Evolutionary conservation across 305 asterid genomes (phyloP).

Genomic region (Fraxinus paxiana): DNA sequence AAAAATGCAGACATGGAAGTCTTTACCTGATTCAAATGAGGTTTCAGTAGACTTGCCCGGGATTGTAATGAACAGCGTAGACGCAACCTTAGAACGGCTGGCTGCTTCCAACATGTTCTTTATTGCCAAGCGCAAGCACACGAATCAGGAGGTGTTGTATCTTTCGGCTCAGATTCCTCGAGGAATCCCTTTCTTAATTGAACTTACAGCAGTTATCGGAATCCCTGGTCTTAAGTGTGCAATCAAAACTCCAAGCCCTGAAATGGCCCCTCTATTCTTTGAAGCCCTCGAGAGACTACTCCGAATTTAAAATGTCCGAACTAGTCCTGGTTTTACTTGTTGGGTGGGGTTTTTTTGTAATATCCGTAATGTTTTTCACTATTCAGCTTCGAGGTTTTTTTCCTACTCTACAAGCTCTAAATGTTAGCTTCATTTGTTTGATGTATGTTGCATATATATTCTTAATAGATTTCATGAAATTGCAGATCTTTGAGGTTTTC

Average conservation of each 20-base stretch:
- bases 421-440: not conserved
- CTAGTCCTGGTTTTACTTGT: not conserved
- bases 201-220: conserved; percentile 70
- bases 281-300: conserved; percentile 70
- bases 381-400: not conserved
- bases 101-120: conserved; percentile 81
- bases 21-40: conserved; percentile 92
- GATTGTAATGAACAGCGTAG: conserved; percentile 57
- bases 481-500: not conserved
- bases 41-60: conserved; percentile 53
- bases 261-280: conserved; percentile 85
- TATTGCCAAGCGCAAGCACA: conserved; percentile 87
- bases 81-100: conserved; percentile 65
- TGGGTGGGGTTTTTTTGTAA: not conserved
- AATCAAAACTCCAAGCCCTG: conserved; percentile 75
- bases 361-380: not conserved
- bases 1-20: conserved; percentile 83
- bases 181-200: conserved; percentile 83
- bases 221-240: conserved; percentile 92
- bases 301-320: conserved; percentile 36
- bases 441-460: not conserved
- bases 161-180: conserved; percentile 85
- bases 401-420: not conserved
- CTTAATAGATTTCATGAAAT: not conserved
- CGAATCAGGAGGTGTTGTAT: conserved; percentile 86